Percentiles rank a stretch among this genome's conserved stretches.
These are phyloP conservation scores for Parietichytrium sp. DNA, from an alignment of 108 stramenopile species.

Conservation along the genomic window DNA sequence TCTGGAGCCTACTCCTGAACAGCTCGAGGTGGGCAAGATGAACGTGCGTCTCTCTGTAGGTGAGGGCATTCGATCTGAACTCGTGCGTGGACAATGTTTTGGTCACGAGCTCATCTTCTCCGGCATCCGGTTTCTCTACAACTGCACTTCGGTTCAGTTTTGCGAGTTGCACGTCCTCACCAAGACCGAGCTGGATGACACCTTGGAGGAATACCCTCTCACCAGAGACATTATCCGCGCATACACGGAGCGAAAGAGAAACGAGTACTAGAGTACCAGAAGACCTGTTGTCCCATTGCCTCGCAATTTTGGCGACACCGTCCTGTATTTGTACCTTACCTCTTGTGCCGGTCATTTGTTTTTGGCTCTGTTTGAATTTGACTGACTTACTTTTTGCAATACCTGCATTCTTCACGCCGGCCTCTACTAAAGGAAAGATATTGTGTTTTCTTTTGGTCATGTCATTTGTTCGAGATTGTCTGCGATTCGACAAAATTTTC, in stretches of 20 bases:
- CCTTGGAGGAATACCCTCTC: not conserved
- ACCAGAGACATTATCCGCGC: not conserved
- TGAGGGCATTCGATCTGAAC: slow-evolving; percentile 4
- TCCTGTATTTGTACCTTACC: too few relatives aligned
- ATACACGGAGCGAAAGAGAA: not conserved
- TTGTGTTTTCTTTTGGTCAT: too few relatives aligned
- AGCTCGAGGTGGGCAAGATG: not conserved
- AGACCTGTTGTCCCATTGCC: too few relatives aligned
- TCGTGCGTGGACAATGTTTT: slow-evolving; percentile 9
- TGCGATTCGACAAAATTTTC: too few relatives aligned
- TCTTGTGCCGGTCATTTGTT: too few relatives aligned
- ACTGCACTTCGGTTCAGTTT: not conserved
- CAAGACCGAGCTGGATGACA: not conserved
- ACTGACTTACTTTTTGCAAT: too few relatives aligned
- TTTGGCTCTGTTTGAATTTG: too few relatives aligned
- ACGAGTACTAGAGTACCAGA: too few relatives aligned
- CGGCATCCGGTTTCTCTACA: not conserved
- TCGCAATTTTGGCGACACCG: too few relatives aligned
- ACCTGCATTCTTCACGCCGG: too few relatives aligned
- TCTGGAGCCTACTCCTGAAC: not conserved
- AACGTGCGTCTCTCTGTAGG: not conserved
- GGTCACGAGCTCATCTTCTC: slow-evolving; percentile 34
- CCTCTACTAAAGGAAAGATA: too few relatives aligned
- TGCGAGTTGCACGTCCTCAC: slow-evolving; percentile 20
- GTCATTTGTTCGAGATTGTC: too few relatives aligned